Evolutionary conservation across 257 asterid species (phyloP).

Genomic region (Rauvolfia tetraphylla): DNA sequence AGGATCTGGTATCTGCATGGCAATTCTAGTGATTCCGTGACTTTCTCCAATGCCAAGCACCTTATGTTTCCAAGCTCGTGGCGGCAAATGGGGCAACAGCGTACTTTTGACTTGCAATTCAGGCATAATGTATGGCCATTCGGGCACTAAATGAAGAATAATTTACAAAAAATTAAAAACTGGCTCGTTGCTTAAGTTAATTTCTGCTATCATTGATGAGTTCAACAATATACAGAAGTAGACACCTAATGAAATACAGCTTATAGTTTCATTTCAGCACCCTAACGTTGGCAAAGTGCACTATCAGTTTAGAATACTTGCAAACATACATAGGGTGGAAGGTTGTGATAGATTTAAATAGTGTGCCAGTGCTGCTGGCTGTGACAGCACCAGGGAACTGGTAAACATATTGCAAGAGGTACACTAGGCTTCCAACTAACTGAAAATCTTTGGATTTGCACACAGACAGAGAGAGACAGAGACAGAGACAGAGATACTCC

Average conservation of each 20-base stretch:
- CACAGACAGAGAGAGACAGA: too few species aligned
- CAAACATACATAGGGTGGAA: neutral
- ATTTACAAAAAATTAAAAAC: neutral
- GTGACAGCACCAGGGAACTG: neutral
- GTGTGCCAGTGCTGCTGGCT: neutral
- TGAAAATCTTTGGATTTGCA: too few species aligned
- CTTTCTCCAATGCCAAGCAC: conserved; percentile 45
- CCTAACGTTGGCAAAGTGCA: too few species aligned
- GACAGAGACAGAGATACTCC: too few species aligned
- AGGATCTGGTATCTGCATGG: conserved; percentile 35
- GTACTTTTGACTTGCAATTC: conserved; percentile 9
- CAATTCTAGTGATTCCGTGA: conserved; percentile 39
- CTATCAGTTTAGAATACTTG: neutral
- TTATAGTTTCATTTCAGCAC: neutral
- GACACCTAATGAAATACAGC: neutral
- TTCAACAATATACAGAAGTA: neutral
- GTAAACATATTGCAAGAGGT: neutral
- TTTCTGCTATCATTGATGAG: neutral
- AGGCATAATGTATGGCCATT: conserved; percentile 6
- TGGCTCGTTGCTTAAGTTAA: neutral
- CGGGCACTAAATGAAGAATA: neutral
- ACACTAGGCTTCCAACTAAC: neutral
- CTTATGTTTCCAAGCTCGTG: conserved; percentile 49
- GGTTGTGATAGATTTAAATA: neutral
- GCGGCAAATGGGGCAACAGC: conserved; percentile 38